Conservation (phyloP, 176 grass and related monocot genomes). For the Cocos nucifera region DNA sequence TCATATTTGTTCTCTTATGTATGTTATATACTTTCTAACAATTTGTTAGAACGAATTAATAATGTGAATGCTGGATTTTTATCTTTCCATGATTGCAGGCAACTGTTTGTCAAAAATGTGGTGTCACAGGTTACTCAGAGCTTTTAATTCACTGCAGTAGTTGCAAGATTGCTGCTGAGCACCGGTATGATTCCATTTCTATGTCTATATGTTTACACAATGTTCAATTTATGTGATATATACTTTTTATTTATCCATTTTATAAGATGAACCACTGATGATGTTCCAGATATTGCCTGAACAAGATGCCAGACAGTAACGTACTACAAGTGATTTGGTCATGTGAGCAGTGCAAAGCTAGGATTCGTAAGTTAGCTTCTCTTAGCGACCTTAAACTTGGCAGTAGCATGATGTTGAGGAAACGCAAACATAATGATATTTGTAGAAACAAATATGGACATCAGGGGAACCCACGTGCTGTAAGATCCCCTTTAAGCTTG, state of each 20-base stretch:
- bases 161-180: conserved; percentile 15
- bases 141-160: conserved; percentile 19
- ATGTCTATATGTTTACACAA: not conserved
- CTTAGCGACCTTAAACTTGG: not conserved
- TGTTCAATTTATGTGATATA: not conserved
- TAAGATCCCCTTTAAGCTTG: too few species aligned
- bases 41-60: too few species aligned
- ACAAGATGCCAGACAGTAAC: conserved; percentile 1
- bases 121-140: conserved; percentile 12
- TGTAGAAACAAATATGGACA: too few species aligned
- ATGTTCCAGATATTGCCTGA: conserved; percentile 30
- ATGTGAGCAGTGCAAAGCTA: conserved; percentile 22
- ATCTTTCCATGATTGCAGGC: conserved; percentile 13
- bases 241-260: not conserved
- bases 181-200: conserved; percentile 11
- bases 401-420: not conserved
- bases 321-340: conserved; percentile 10
- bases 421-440: not conserved
- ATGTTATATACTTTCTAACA: too few species aligned
- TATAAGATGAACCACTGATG: not conserved
- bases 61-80: too few species aligned
- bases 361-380: too few species aligned
- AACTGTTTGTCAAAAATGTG: conserved; percentile 31
- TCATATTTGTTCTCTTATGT: too few species aligned
- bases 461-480: too few species aligned